A percentile compares a stretch with the other conserved stretches of the same genome.
Conservation (phyloP, 1,139 yeast genomes). For the Groenewaldozyma auringiensis region DNA sequence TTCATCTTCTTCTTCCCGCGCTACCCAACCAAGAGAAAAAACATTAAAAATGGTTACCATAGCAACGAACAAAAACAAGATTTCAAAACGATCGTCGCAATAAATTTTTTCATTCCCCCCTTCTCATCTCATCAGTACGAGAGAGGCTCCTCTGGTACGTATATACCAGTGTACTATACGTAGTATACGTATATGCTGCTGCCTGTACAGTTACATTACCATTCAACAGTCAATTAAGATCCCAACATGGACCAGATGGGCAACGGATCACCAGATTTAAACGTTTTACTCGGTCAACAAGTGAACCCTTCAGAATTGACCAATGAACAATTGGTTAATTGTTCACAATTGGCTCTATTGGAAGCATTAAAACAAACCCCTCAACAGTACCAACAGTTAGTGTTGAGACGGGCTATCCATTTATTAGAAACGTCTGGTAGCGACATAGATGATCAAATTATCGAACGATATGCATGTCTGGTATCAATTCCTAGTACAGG, state of each 20-base stretch:
- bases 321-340: neutral
- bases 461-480: slow-evolving; percentile 18
- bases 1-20: too few relatives aligned
- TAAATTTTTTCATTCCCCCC: too few relatives aligned
- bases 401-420: slow-evolving; percentile 17
- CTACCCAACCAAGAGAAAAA: too few relatives aligned
- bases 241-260: neutral
- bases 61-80: too few relatives aligned
- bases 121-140: too few relatives aligned
- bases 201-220: too few relatives aligned
- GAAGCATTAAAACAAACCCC: neutral
- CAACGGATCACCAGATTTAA: neutral
- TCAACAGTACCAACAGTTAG: slow-evolving; percentile 12
- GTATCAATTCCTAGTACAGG: slow-evolving; percentile 5
- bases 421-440: slow-evolving; percentile 10
- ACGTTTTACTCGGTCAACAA: slow-evolving; percentile 20
- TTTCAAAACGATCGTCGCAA: too few relatives aligned
- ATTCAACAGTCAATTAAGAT: too few relatives aligned
- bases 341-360: neutral
- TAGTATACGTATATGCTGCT: too few relatives aligned
- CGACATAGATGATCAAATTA: slow-evolving; percentile 16
- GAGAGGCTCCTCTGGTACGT: too few relatives aligned
- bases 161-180: too few relatives aligned
- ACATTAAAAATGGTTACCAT: too few relatives aligned
- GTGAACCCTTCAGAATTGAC: slow-evolving; percentile 16